Conservation (phyloP, 2,329 filamentous ascomycete species). For the Trichoderma arundinaceum region DNA sequence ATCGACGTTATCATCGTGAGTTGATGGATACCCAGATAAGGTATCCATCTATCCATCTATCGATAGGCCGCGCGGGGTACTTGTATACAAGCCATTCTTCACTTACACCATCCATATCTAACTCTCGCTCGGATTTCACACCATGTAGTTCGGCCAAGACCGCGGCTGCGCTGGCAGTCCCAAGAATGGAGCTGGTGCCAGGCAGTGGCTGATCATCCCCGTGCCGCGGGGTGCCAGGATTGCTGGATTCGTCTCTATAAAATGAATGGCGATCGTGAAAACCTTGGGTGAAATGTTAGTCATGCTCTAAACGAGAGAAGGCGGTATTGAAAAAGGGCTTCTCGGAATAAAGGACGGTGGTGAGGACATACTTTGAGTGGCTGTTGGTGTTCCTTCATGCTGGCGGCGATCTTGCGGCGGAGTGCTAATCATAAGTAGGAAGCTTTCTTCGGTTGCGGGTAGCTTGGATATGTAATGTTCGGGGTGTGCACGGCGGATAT, state of each 20-base stretch:
- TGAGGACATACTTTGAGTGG: constrained; percentile 42
- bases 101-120: constrained; percentile 78
- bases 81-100: constrained; percentile 19
- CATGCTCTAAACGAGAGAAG: neutral
- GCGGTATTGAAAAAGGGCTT: constrained; percentile 22
- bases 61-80: constrained; percentile 40
- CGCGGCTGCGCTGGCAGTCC: constrained; percentile 75
- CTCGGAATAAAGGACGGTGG: neutral
- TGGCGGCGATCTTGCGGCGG: constrained; percentile 75
- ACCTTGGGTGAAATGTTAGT: constrained; percentile 37
- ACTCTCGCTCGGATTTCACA: constrained; percentile 76
- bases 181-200: constrained; percentile 55
- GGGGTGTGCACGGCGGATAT: constrained; percentile 95
- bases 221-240: constrained; percentile 70
- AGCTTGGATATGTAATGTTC: constrained; percentile 98
- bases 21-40: constrained; percentile 5
- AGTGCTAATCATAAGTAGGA: constrained; percentile 92
- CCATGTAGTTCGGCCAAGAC: constrained; percentile 82
- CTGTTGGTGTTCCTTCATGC: constrained; percentile 42
- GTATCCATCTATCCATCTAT: constrained; percentile 39
- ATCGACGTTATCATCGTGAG: constrained; percentile 24
- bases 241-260: constrained; percentile 69
- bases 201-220: constrained; percentile 67
- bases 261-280: constrained; percentile 56
- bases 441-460: constrained; percentile 97